Conservation (phyloP, 495 filamentous ascomycete species). For the Endocarpon pusillum region DNA sequence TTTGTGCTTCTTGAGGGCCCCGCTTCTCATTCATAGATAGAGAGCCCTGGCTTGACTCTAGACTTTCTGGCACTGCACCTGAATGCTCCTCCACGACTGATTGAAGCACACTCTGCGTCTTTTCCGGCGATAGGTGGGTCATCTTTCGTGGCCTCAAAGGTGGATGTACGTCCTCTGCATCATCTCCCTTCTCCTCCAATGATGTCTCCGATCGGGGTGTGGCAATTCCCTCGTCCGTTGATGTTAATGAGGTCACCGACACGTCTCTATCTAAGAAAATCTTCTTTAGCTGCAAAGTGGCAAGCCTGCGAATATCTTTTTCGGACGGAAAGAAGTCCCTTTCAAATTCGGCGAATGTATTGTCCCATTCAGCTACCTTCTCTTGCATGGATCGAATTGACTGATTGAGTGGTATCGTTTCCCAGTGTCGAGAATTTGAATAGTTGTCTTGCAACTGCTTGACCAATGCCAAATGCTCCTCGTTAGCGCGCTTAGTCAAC, state of each 20-base stretch:
- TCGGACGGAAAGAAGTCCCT: conserved; percentile 89
- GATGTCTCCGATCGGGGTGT: conserved; percentile 25
- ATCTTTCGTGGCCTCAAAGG: conserved; percentile 19
- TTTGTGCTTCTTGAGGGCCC: conserved; percentile 1
- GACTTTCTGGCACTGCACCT: conserved; percentile 22
- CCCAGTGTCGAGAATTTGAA: conserved; percentile 84
- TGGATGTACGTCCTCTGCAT: conserved; percentile 17
- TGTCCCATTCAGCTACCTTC: conserved; percentile 87
- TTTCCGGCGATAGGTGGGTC: conserved; percentile 41
- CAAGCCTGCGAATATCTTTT: conserved; percentile 86
- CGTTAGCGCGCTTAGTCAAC: conserved; percentile 54
- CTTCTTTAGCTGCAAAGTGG: conserved; percentile 81
- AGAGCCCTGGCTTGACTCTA: too few species aligned
- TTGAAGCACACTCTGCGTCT: conserved; percentile 47
- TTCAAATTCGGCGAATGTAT: conserved; percentile 75
- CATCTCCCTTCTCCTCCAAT: conserved; percentile 27
- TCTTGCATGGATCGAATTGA: conserved; percentile 80
- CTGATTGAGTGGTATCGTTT: conserved; percentile 81
- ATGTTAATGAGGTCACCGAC: conserved; percentile 48
- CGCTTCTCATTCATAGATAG: conserved; percentile 13
- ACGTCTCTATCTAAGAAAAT: conserved; percentile 81
- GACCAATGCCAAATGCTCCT: conserved; percentile 57
- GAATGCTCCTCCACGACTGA: conserved; percentile 54
- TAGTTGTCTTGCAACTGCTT: conserved; percentile 76
- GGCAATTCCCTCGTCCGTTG: conserved; percentile 38